These are phyloP conservation scores for Pestalotiopsis sp. DNA, from an alignment of 2,329 filamentous ascomycete species.

Conservation along the genomic window DNA sequence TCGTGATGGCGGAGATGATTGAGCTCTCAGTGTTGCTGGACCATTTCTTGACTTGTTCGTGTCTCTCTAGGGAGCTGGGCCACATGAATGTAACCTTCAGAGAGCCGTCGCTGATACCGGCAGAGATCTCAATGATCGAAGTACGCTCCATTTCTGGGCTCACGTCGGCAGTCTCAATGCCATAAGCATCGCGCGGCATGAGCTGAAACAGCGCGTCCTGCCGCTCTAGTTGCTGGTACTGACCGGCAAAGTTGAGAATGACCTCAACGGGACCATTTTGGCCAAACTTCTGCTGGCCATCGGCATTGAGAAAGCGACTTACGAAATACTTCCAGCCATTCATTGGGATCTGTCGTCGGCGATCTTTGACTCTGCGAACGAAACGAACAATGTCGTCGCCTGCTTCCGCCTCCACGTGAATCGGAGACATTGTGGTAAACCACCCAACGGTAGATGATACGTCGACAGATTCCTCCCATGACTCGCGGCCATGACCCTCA, in stretches of 20 bases:
- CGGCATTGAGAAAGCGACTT: constrained; percentile 1
- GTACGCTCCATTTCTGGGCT: constrained; percentile 24
- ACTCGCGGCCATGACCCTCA: constrained; percentile 10
- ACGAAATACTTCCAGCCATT: constrained; percentile 10
- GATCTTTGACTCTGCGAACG: constrained; percentile 8
- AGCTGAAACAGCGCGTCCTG: constrained; percentile 52
- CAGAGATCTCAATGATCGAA: constrained; percentile 27
- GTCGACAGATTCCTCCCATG: constrained; percentile 10
- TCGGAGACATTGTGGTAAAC: constrained; percentile 11
- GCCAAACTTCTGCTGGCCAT: constrained; percentile 1
- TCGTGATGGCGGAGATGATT: constrained; percentile 8
- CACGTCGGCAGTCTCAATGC: constrained; percentile 19
- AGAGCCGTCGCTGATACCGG: constrained; percentile 23
- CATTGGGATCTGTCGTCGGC: constrained; percentile 4
- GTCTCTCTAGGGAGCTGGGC: constrained; percentile 26
- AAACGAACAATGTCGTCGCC: neutral
- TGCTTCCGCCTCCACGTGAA: neutral
- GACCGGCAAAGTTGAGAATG: constrained; percentile 51
- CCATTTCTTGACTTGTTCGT: constrained; percentile 22
- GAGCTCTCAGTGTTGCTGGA: constrained; percentile 18
- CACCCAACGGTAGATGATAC: constrained; percentile 5
- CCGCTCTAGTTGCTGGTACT: constrained; percentile 47
- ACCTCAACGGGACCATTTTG: constrained; percentile 3
- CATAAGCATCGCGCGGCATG: constrained; percentile 50
- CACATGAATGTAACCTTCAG: constrained; percentile 27